These are phyloP conservation scores for Postia placenta DNA, from an alignment of 768 basidiomycete genomes.

Conservation along the genomic window DNA sequence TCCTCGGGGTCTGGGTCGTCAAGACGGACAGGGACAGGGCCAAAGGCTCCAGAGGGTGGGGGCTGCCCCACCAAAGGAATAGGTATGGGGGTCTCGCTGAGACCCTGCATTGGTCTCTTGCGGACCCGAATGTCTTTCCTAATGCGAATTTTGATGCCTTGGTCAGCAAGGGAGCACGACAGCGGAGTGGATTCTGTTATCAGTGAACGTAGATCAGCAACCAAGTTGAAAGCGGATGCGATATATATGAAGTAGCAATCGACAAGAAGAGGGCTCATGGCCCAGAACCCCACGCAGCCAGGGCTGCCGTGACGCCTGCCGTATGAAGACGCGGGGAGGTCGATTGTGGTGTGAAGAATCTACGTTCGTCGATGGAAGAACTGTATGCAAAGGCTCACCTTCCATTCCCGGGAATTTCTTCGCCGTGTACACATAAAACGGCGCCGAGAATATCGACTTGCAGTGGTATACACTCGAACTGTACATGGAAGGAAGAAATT, in stretches of 20 bases:
- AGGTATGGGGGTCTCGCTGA: conserved; percentile 17
- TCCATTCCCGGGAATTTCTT: conserved; percentile 98
- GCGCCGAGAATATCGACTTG: conserved; percentile 80
- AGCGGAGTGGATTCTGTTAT: conserved; percentile 76
- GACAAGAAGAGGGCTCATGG: neutral
- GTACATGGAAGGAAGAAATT: conserved; percentile 8
- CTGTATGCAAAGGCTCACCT: conserved; percentile 56
- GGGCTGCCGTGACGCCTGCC: no score
- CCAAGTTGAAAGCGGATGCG: no score
- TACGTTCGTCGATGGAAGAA: no score
- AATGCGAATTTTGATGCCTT: conserved; percentile 93
- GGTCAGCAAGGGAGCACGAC: conserved; percentile 88
- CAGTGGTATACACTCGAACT: conserved; percentile 87
- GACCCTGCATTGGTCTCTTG: conserved; percentile 51
- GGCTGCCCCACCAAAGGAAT: conserved; percentile 17
- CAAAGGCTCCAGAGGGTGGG: conserved; percentile 11
- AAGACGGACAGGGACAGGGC: conserved; percentile 15
- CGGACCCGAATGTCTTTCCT: conserved; percentile 86
- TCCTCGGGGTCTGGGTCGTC: conserved; percentile 17
- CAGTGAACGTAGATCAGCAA: neutral
- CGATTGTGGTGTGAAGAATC: no score
- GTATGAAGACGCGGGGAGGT: no score
- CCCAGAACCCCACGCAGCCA: neutral
- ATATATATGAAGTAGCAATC: no score
- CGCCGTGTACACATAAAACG: conserved; percentile 92